These are phyloP conservation scores for Alternaria metachromatica DNA, from an alignment of 2,329 filamentous ascomycete genomes.

Conservation along the genomic window DNA sequence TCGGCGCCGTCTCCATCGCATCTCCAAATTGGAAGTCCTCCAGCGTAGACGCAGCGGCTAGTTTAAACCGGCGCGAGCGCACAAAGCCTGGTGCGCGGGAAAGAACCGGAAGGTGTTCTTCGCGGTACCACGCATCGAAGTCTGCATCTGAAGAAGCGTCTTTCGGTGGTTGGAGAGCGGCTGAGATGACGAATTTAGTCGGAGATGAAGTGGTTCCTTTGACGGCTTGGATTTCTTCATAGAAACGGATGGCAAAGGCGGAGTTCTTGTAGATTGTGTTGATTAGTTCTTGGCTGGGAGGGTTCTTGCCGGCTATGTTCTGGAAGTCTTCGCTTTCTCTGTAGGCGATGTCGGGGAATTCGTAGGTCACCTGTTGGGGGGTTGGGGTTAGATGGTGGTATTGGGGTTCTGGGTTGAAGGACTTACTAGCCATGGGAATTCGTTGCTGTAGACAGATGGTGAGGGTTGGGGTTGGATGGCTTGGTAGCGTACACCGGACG, in stretches of 20 bases:
- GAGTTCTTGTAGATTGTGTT: constrained; percentile 32
- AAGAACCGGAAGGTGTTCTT: constrained; percentile 25
- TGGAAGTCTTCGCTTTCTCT: constrained; percentile 28
- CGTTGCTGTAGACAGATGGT: not conserved
- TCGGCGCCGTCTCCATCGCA: constrained; percentile 10
- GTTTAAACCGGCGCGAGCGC: constrained; percentile 26
- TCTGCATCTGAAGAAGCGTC: constrained; percentile 6
- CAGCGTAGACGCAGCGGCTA: constrained; percentile 25
- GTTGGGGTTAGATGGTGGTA: not conserved
- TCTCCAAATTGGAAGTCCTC: constrained; percentile 24
- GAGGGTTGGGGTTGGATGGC: constrained; percentile 16
- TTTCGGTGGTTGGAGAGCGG: constrained; percentile 12
- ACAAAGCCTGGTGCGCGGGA: constrained; percentile 20
- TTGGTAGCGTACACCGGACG: constrained; percentile 33
- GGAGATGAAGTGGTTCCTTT: not conserved
- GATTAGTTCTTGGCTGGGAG: constrained; percentile 26
- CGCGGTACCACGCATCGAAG: constrained; percentile 31
- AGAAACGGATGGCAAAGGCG: constrained; percentile 39
- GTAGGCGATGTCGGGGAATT: constrained; percentile 33
- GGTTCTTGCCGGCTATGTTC: constrained; percentile 28
- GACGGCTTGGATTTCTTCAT: constrained; percentile 14
- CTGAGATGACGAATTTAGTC: constrained; percentile 21
- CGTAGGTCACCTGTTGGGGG: constrained; percentile 27
- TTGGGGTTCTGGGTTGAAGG: not conserved
- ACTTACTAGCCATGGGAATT: constrained; percentile 29